A percentile compares a stretch with the other conserved stretches of the same genome.
phyloP scores from a whole-genome alignment of 352 stramenopile species.

The Phytophthora cryptogea region DNA sequence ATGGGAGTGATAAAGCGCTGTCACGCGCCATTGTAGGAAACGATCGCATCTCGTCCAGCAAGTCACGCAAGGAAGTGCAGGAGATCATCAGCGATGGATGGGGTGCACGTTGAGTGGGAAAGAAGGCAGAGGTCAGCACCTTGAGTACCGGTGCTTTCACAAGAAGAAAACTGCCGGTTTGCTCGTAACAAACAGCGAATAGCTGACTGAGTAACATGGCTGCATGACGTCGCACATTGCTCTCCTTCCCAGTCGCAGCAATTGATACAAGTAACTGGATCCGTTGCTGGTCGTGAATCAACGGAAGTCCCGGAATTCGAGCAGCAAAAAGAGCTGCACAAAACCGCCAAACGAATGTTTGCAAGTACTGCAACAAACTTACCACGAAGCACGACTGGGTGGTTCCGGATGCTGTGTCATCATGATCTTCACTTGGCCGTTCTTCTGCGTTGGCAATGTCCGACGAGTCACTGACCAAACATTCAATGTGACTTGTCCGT shows the following conservation, averaged over 20 bases:
- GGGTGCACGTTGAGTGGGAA: slow-evolving; percentile 15
- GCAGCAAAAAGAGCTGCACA: slow-evolving; percentile 56
- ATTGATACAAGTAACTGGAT: slow-evolving; percentile 53
- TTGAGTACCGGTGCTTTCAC: slow-evolving; percentile 54
- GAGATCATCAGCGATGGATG: slow-evolving; percentile 11
- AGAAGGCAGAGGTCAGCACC: slow-evolving; percentile 53
- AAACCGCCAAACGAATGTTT: slow-evolving; percentile 55
- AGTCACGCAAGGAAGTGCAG: slow-evolving; percentile 40
- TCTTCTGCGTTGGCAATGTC: slow-evolving; percentile 15
- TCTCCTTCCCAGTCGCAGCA: slow-evolving; percentile 41
- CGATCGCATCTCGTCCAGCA: slow-evolving; percentile 61
- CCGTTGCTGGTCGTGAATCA: slow-evolving; percentile 58
- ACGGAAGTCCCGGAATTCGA: slow-evolving; percentile 47
- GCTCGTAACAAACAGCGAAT: slow-evolving; percentile 54
- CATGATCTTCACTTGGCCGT: slow-evolving; percentile 14
- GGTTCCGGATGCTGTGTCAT: slow-evolving; percentile 23
- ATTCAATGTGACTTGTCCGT: slow-evolving; percentile 50
- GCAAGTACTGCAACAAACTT: slow-evolving; percentile 56
- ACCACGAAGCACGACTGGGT: slow-evolving; percentile 46
- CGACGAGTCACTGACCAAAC: slow-evolving; percentile 26
- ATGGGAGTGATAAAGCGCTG: slow-evolving; percentile 16
- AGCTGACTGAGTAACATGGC: slow-evolving; percentile 53
- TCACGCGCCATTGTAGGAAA: slow-evolving; percentile 23
- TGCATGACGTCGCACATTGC: slow-evolving; percentile 38
- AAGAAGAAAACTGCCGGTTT: slow-evolving; percentile 66